These are phyloP conservation scores for Tolypocladium cylindrosporum DNA, from an alignment of 2,329 filamentous ascomycete genomes.

Conservation along the genomic window DNA sequence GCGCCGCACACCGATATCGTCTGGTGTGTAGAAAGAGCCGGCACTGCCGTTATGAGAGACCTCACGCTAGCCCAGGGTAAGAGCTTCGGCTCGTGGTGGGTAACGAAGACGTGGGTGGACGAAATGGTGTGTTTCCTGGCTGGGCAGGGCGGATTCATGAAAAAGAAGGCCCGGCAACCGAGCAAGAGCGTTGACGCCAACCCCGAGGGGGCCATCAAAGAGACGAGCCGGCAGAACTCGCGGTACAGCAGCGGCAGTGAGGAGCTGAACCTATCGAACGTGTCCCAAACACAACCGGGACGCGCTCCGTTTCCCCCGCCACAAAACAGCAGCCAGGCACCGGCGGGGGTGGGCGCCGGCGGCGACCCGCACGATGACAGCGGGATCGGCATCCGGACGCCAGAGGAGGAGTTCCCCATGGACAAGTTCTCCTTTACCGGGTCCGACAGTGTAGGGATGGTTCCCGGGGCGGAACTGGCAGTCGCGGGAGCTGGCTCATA, in stretches of 20 bases:
- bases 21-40: slow-evolving; percentile 65
- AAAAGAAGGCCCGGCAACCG: slow-evolving; percentile 33
- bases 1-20: slow-evolving; percentile 64
- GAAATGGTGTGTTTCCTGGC: slow-evolving; percentile 89
- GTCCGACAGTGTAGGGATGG: slow-evolving; percentile 23
- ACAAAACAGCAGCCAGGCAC: slow-evolving; percentile 31
- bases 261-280: slow-evolving; percentile 32
- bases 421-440: slow-evolving; percentile 45
- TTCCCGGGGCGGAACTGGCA: slow-evolving; percentile 18
- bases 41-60: slow-evolving; percentile 70
- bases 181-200: slow-evolving; percentile 18
- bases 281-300: slow-evolving; percentile 36
- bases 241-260: slow-evolving; percentile 36
- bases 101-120: slow-evolving; percentile 90
- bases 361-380: slow-evolving; percentile 56
- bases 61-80: slow-evolving; percentile 68
- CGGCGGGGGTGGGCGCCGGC: slow-evolving; percentile 20
- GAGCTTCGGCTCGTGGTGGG: slow-evolving; percentile 88
- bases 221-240: slow-evolving; percentile 21
- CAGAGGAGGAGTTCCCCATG: slow-evolving; percentile 53
- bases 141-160: slow-evolving; percentile 82
- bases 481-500: slow-evolving; percentile 6
- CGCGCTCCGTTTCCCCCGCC: slow-evolving; percentile 40
- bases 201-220: slow-evolving; percentile 23
- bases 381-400: slow-evolving; percentile 61